These are phyloP conservation scores for Cytospora chrysosperma DNA, from an alignment of 2,329 filamentous ascomycete genomes.

Conservation along the genomic window DNA sequence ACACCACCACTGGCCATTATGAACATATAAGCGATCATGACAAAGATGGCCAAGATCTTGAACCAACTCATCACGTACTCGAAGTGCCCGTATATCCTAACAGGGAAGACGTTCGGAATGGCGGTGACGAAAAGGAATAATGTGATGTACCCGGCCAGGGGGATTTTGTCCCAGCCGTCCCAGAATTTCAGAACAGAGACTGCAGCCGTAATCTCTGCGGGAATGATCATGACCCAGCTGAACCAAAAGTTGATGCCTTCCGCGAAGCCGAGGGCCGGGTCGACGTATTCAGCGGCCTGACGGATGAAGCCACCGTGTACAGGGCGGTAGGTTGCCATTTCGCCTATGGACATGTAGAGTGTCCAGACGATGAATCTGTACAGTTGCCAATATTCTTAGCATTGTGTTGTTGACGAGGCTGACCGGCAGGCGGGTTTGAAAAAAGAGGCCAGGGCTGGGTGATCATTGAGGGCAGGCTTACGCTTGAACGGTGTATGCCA, in stretches of 20 bases:
- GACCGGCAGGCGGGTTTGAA: neutral
- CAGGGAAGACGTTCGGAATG: constrained; percentile 31
- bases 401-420: neutral
- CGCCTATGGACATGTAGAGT: constrained; percentile 35
- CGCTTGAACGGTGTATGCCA: constrained; percentile 36
- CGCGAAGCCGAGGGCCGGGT: constrained; percentile 36
- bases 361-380: constrained; percentile 34
- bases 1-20: constrained; percentile 37
- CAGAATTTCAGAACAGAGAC: constrained; percentile 35
- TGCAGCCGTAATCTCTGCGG: constrained; percentile 37
- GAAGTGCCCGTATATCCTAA: constrained; percentile 33
- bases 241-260: constrained; percentile 38
- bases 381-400: neutral
- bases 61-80: constrained; percentile 35
- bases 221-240: constrained; percentile 35
- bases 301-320: constrained; percentile 36
- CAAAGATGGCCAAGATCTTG: constrained; percentile 33
- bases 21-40: constrained; percentile 36
- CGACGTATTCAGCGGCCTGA: constrained; percentile 34
- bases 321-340: constrained; percentile 35
- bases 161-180: constrained; percentile 30
- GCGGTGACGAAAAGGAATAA: constrained; percentile 33
- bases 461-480: constrained; percentile 19
- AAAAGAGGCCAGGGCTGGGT: too few species aligned
- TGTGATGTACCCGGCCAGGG: constrained; percentile 35